These are phyloP conservation scores for Ophiostoma fasciatum DNA, from an alignment of 2,329 filamentous ascomycete genomes.

Conservation along the genomic window DNA sequence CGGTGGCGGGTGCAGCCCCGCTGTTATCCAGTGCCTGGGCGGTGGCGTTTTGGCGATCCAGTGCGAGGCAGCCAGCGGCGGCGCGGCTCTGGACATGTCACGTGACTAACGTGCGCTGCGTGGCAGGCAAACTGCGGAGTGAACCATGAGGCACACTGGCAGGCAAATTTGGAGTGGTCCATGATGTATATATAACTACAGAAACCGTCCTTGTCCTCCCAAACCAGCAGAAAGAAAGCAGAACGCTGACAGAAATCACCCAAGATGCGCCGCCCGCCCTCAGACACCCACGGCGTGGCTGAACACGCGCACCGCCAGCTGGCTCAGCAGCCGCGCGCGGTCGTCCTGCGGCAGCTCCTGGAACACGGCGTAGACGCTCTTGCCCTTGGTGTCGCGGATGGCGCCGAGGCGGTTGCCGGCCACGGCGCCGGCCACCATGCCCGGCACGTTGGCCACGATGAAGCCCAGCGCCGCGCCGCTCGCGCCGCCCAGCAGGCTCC, in stretches of 20 bases:
- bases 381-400: slow-evolving; percentile 76
- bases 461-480: slow-evolving; percentile 87
- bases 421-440: slow-evolving; percentile 76
- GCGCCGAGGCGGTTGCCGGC: slow-evolving; percentile 87
- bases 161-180: too few relatives aligned
- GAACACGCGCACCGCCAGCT: slow-evolving; percentile 77
- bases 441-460: slow-evolving; percentile 85
- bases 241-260: neutral
- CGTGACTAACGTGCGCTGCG: too few relatives aligned
- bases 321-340: slow-evolving; percentile 64
- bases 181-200: neutral
- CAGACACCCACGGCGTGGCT: slow-evolving; percentile 55
- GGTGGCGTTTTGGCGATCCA: too few relatives aligned
- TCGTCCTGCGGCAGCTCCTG: slow-evolving; percentile 75
- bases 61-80: neutral
- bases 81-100: too few relatives aligned
- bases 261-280: slow-evolving; percentile 2
- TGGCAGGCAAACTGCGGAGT: too few relatives aligned
- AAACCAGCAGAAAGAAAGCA: neutral
- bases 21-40: slow-evolving; percentile 1
- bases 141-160: too few relatives aligned
- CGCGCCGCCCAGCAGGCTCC: slow-evolving; percentile 70
- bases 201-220: too few relatives aligned
- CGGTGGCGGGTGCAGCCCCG: slow-evolving; percentile 1
- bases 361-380: slow-evolving; percentile 90